Evolutionary conservation across 495 filamentous ascomycete species (phyloP).

Genomic region (Penicillium turbatum): DNA sequence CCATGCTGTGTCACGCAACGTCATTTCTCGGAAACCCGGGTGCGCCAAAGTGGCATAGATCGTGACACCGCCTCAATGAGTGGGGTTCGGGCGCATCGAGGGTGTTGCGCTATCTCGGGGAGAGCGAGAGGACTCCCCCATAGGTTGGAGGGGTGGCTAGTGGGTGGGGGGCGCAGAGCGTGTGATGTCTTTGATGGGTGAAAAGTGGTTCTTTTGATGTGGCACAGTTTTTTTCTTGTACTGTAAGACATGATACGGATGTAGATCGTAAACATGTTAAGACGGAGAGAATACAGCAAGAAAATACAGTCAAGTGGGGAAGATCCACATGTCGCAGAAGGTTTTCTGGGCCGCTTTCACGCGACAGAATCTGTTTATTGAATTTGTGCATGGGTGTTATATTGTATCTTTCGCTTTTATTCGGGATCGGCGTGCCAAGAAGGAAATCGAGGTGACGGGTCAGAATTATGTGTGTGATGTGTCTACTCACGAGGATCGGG

Average conservation of each 20-base stretch:
- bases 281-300: too few species aligned
- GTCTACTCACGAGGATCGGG: background rate
- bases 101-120: slow-evolving; percentile 5
- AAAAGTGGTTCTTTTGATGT: background rate
- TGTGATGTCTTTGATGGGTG: background rate
- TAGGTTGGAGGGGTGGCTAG: slow-evolving; percentile 5
- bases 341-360: background rate
- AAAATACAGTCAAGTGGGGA: background rate
- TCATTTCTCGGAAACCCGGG: slow-evolving; percentile 4
- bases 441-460: background rate
- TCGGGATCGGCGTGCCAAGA: slow-evolving; percentile 3
- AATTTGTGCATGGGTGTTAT: background rate
- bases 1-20: background rate
- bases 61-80: slow-evolving; percentile 5
- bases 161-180: background rate
- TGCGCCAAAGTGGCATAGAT: background rate
- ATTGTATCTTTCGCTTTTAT: background rate
- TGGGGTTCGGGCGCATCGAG: background rate
- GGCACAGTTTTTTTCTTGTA: background rate
- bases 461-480: background rate
- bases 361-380: background rate
- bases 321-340: slow-evolving; percentile 3
- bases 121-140: background rate
- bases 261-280: background rate
- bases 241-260: background rate